Evolutionary conservation across 768 basidiomycete genomes (phyloP), one percentile per base, ranked within the genome.

Genomic region (Udeniomyces megalosporus): DNA sequence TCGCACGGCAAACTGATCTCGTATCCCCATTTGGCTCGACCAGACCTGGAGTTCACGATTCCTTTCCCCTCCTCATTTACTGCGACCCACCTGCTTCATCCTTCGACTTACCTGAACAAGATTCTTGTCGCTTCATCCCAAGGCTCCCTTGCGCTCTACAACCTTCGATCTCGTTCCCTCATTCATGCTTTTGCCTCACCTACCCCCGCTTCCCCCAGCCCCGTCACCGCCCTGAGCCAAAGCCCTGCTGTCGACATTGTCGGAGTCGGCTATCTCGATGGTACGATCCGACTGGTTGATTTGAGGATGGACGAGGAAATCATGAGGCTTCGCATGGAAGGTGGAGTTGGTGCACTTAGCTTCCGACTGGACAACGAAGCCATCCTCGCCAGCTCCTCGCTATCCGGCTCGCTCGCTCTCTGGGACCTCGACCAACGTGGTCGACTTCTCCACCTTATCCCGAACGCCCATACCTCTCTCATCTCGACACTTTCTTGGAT

Each of bases 101-200:
- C 95, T 2, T 84, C 90, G 0, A 97, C 95, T 14, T 97, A 97
- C 74, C 73, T 99, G 55, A 97, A 99, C 77, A 99, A 99, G 75
- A 78, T 97, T 0, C 77, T 97, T 1, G 80, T 97, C 12, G 82
- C 84, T 3, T 87, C 88, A 68, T 79, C 76, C 60, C 79, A 91
- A 72, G 95, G 95, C 3, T 76, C 75, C 47, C 74, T 97, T 69
- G 87, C 95, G 64, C 74, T 99, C n/a, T 97, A 90, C 90, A 99
- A 97, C 73, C 82, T 89, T 66, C 79, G 83, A 8, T 84, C 90
- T 12, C 80, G 90, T 69, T 80, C 82, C 1, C 83, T 85, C 70
- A 86, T 99, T 65, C 84, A 95, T 73, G 82, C 81, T 54, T 90
- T 92, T 71, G 69, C 80, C 1, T 69, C 79, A 72, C 80, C 28